phyloP scores from a whole-genome alignment of 2,329 filamentous ascomycete species.

The Colletotrichum ledebouriae region DNA sequence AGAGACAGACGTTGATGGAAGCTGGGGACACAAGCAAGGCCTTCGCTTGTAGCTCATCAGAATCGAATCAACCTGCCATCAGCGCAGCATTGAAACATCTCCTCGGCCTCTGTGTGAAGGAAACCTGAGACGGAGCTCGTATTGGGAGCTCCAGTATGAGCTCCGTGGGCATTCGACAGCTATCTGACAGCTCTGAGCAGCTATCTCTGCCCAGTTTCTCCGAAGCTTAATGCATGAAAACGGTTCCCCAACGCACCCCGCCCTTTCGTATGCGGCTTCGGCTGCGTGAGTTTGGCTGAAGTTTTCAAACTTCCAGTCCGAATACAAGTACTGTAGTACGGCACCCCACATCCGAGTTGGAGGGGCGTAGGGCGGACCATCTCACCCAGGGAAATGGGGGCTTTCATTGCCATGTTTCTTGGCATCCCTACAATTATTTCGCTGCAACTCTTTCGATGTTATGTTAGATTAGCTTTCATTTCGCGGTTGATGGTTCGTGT shows the following conservation, averaged over 20 bases:
- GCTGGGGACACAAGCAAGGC: background rate
- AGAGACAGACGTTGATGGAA: background rate
- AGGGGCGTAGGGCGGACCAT: background rate
- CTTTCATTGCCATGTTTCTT: background rate
- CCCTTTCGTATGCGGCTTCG: background rate
- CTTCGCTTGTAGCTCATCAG: too few relatives aligned
- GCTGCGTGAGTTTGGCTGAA: background rate
- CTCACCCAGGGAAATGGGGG: background rate
- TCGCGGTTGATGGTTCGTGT: too few relatives aligned
- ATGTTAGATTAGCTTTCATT: too few relatives aligned
- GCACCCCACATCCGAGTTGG: background rate
- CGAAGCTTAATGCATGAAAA: constrained; percentile 6
- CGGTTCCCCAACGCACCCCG: constrained; percentile 1
- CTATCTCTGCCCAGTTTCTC: background rate
- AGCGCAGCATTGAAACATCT: too few relatives aligned
- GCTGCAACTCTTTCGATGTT: background rate
- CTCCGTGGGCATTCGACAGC: background rate
- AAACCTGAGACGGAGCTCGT: background rate
- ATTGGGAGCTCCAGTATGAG: background rate
- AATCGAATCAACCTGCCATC: too few relatives aligned
- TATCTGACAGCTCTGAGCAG: background rate
- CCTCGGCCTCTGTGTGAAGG: too few relatives aligned
- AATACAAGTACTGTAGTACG: background rate
- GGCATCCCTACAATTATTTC: background rate
- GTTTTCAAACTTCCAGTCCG: background rate